Evolutionary conservation across 192 early-diverging fungal genomes (phyloP).

Genomic region (Coemansia sp.): DNA sequence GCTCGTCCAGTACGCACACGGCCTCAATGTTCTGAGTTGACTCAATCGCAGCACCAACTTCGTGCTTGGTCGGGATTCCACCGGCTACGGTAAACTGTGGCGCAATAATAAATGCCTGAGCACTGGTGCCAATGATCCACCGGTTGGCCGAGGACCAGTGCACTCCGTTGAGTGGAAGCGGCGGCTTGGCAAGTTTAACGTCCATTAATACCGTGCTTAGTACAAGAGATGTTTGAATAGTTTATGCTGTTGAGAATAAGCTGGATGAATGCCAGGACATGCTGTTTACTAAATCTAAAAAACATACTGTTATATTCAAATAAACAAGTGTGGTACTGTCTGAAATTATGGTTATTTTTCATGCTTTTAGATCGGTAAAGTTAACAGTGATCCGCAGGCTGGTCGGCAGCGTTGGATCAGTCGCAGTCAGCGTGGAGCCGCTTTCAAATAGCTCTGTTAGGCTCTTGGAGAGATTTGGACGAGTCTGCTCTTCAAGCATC

Average conservation of each 20-base stretch:
- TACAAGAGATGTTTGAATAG: neutral
- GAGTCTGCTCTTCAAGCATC: constrained; percentile 71
- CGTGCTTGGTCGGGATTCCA: constrained; percentile 11
- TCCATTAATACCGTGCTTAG: constrained; percentile 17
- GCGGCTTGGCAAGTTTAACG: constrained; percentile 14
- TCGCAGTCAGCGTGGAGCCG: constrained; percentile 75
- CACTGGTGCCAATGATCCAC: constrained; percentile 37
- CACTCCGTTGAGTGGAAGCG: constrained; percentile 19
- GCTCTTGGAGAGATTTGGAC: constrained; percentile 80
- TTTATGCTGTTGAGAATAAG: neutral
- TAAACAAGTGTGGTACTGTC: neutral
- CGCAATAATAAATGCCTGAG: constrained; percentile 20
- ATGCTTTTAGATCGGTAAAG: constrained; percentile 10
- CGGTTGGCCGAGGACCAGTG: constrained; percentile 40
- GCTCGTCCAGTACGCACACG: constrained; percentile 22
- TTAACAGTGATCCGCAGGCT: constrained; percentile 43
- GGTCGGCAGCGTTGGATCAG: constrained; percentile 63
- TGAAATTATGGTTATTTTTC: neutral
- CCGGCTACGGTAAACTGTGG: constrained; percentile 16
- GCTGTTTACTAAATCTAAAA: neutral
- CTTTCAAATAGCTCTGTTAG: constrained; percentile 64
- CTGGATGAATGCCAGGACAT: neutral
- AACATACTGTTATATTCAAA: neutral
- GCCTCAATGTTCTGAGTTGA: constrained; percentile 26
- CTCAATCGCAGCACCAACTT: constrained; percentile 23